Base-by-base conservation (phyloP, 768 basidiomycete genomes). In the Dioszegia crocea region DNA sequence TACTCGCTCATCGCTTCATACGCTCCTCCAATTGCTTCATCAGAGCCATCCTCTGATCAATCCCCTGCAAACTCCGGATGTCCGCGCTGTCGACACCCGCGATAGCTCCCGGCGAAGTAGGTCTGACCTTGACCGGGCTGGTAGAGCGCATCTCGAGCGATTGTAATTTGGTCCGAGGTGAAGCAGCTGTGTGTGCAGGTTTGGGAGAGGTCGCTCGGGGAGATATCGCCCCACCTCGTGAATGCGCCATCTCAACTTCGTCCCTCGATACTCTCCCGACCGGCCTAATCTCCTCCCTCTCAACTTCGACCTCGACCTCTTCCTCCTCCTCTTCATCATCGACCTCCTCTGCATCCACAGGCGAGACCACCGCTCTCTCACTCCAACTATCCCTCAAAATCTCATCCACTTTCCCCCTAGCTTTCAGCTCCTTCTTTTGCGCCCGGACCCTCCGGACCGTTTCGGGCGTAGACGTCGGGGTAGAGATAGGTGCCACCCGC, bases 371-470 rank as follows among this genome's bases (percentile, higher is more conserved):
- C 36, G 51, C 51, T 23, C 51, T 36, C 51, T 53, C 51, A 27
- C 36, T 53, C 51, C 51, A 53, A 40, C 51, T 53, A 26, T 53
- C 51, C 23, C 39, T 53, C 36, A 53, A 26, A 29, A 53, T 53
- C 36, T 39, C 51, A 53, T 53, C 51, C 12, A 53, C 51, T 38
- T 53, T 53, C 2, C 51, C 51, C 36, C 51, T 21, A 4, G 26
- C 39, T 23, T 53, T 53, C 38, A n/a, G 38, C 2, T 53, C 51
- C 26, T 53, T 53, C 38, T 21, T 53, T 23, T 53, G 51, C 21
- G 51, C 51, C 23, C 51, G 19, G 39, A 53, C 36, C 24, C 38
- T n/a, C 17, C 51, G 19, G 23, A 31, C 40, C 8, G 51, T n/a
- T 27, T 53, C 51, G 10, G 51, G 36, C 8, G 38, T 53, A 10